Evolutionary conservation across 768 basidiomycete genomes (phyloP).

Genomic region (Collybiopsis confluens): DNA sequence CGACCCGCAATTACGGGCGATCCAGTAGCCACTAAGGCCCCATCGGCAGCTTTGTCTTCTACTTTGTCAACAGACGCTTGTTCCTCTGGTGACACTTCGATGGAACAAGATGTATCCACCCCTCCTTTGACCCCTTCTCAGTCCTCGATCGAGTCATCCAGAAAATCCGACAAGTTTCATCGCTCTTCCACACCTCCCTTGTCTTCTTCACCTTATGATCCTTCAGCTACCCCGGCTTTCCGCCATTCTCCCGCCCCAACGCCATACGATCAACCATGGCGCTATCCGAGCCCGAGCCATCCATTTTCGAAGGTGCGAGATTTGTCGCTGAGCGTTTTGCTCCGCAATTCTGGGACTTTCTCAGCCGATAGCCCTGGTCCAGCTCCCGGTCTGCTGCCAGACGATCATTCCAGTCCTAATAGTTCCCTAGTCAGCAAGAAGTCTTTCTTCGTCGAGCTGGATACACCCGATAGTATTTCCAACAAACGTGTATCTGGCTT

Average conservation of each 20-base stretch:
- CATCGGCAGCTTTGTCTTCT: slow-evolving; percentile 15
- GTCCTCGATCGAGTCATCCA: slow-evolving; percentile 29
- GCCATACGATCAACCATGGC: slow-evolving; percentile 80
- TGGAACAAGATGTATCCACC: slow-evolving; percentile 3
- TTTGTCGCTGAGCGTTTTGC: slow-evolving; percentile 61
- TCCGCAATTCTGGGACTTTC: slow-evolving; percentile 34
- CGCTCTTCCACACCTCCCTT: slow-evolving; percentile 26
- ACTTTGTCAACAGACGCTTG: slow-evolving; percentile 20
- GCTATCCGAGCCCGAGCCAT: slow-evolving; percentile 75
- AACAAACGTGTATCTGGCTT: slow-evolving; percentile 35
- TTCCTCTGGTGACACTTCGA: slow-evolving; percentile 12
- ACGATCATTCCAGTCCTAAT: slow-evolving; percentile 7
- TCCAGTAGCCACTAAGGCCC: slow-evolving; percentile 8
- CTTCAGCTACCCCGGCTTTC: slow-evolving; percentile 69
- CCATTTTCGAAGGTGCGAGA: slow-evolving; percentile 63
- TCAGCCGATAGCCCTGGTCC: slow-evolving; percentile 18
- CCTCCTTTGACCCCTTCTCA: slow-evolving; percentile 32
- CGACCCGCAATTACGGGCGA: slow-evolving; percentile 29
- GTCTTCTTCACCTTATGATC: slow-evolving; percentile 68
- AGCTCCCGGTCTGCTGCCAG: slow-evolving; percentile 22
- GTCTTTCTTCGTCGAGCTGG: slow-evolving; percentile 20
- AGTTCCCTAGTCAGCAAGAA: slow-evolving; percentile 14
- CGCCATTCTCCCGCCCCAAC: slow-evolving; percentile 72
- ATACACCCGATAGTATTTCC: slow-evolving; percentile 27
- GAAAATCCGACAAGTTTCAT: slow-evolving; percentile 13